Evolutionary conservation across 768 basidiomycete genomes (phyloP).

Genomic region (Agaricus blazei): DNA sequence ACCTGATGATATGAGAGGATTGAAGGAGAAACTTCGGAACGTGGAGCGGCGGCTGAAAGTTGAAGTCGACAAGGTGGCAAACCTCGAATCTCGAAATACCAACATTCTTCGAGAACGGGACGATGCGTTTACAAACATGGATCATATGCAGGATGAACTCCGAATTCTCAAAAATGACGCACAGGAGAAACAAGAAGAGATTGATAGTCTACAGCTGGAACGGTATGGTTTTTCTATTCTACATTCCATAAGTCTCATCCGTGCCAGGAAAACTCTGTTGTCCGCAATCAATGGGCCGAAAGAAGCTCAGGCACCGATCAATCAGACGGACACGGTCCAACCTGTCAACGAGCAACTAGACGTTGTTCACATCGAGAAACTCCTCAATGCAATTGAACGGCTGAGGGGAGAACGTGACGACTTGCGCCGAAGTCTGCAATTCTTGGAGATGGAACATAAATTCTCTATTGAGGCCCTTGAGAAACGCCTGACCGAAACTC

Average conservation of each 20-base stretch:
- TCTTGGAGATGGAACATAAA: constrained; percentile 61
- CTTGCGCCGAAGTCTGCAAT: constrained; percentile 59
- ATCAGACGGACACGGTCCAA: background rate
- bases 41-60: constrained; percentile 34
- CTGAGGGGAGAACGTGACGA: constrained; percentile 62
- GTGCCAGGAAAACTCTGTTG: background rate
- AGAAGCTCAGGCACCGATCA: background rate
- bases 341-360: constrained; percentile 22
- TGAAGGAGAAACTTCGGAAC: constrained; percentile 34
- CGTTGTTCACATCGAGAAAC: constrained; percentile 43
- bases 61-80: constrained; percentile 34
- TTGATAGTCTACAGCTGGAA: constrained; percentile 17
- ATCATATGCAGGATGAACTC: constrained; percentile 30
- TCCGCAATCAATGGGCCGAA: background rate
- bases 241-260: background rate
- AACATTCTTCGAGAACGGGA: constrained; percentile 55
- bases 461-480: constrained; percentile 59
- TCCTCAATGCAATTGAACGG: constrained; percentile 61
- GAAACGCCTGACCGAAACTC: constrained; percentile 31
- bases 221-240: background rate
- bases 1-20: constrained; percentile 29
- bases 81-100: constrained; percentile 36
- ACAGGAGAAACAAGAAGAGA: constrained; percentile 20
- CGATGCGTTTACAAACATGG: constrained; percentile 37
- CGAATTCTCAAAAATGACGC: constrained; percentile 18